These are phyloP conservation scores for Durotheca rogersii DNA, from an alignment of 495 filamentous ascomycete species.

Conservation along the genomic window DNA sequence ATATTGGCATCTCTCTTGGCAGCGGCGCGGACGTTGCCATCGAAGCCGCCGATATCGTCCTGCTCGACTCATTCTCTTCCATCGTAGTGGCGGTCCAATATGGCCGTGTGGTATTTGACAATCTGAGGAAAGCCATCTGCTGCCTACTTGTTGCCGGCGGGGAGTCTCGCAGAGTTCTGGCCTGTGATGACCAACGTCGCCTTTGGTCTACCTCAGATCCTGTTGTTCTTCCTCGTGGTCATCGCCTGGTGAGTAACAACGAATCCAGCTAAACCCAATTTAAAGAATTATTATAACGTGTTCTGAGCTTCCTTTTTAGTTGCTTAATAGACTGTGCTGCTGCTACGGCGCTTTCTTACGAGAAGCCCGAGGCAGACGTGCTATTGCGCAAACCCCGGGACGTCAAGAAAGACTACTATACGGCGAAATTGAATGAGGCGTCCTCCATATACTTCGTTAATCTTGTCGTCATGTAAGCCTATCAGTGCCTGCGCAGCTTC, in stretches of 20 bases:
- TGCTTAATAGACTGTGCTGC: conserved; percentile 69
- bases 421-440: conserved; percentile 54
- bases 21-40: conserved; percentile 76
- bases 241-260: conserved; percentile 55
- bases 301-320: conserved; percentile 37
- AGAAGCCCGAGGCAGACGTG: no score
- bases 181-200: conserved; percentile 67
- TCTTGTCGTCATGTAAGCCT: conserved; percentile 63
- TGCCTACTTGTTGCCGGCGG: conserved; percentile 71
- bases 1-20: conserved; percentile 79
- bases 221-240: conserved; percentile 70
- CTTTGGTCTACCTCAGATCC: conserved; percentile 66
- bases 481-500: background rate
- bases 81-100: conserved; percentile 69
- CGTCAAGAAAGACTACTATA: conserved; percentile 50
- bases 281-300: no score
- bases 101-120: conserved; percentile 68
- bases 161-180: conserved; percentile 70
- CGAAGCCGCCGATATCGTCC: conserved; percentile 69
- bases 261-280: no score
- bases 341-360: conserved; percentile 63
- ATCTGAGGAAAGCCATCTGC: conserved; percentile 70
- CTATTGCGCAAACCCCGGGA: no score
- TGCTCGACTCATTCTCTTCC: conserved; percentile 64
- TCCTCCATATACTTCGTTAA: conserved; percentile 72